These are phyloP conservation scores for Theileria orientalis DNA, from an alignment of 169 alveolate species.

Conservation along the genomic window DNA sequence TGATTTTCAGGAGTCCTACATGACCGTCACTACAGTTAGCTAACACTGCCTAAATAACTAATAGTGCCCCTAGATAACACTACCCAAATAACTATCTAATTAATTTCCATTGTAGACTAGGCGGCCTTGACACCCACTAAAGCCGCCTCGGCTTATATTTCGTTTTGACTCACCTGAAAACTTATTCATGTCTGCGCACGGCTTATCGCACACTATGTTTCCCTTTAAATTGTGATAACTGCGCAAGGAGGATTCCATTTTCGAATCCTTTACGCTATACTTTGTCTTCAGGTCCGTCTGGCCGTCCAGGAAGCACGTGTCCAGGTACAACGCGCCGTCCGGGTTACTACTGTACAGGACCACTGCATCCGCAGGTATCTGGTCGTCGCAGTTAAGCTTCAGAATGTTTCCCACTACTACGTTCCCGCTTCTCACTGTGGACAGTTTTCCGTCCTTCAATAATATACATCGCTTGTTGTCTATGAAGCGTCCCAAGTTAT, in stretches of 20 bases:
- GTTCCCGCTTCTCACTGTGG: conserved; percentile 64
- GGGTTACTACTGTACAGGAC: conserved; percentile 68
- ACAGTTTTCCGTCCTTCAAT: conserved; percentile 66
- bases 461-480: conserved; percentile 68
- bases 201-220: conserved; percentile 72
- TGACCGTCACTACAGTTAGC: not conserved
- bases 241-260: conserved; percentile 72
- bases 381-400: conserved; percentile 71
- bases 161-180: conserved; percentile 76
- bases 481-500: conserved; percentile 64
- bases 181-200: conserved; percentile 71
- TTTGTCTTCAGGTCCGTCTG: conserved; percentile 69
- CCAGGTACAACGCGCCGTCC: conserved; percentile 74
- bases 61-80: no score
- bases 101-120: no score
- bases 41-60: no score
- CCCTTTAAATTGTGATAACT: conserved; percentile 69
- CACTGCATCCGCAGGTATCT: conserved; percentile 77
- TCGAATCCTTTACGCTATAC: conserved; percentile 69
- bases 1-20: conserved; percentile 51
- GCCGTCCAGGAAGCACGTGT: conserved; percentile 71
- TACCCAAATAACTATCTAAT: no score
- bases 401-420: conserved; percentile 75
- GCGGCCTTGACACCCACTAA: no score
- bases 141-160: no score